Base-by-base conservation (phyloP, 768 basidiomycete species). In the Suillus subaureus region DNA sequence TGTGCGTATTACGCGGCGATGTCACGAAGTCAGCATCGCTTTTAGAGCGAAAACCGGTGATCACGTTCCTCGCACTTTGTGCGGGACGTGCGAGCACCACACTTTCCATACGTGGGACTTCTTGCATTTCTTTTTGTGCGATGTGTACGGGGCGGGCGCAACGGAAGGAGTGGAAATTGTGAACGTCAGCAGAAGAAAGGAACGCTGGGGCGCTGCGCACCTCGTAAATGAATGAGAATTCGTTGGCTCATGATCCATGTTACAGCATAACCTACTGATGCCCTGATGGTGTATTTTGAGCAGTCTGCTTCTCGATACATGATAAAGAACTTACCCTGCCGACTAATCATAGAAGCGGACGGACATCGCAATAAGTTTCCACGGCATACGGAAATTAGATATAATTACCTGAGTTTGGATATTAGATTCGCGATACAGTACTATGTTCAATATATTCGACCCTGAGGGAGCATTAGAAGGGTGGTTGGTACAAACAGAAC, bases 231-330 rank as follows among this genome's bases (percentile, higher is more conserved):
- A 58, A 87, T 81, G 60, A 89, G 73, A 62, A 89, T 79, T 64
- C 82, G 79, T 69, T 87, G 85, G 31, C 83, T 84, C 86, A 85
- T 86, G 71, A 88, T 87, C 85, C 85, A 88, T 40, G 83, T 85
- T 61, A 84, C 79, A 40, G 78, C 81, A 68, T 87, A 79, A 49
- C 71, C 80, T 21, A 78, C 69, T 18, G 77, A 70, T 28, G 73
- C 70, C 26, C 78, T 79, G 65, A 16, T 42, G 26, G 60, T 51
- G 16, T 15, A 9, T 23, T 57, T 23, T 61, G 56, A 37, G 62
- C 54, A 51, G 67, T 61, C 52, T 21, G 52, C 16, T 37, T n/a
- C 15, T 57, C 49, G 15, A n/a, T 33, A 65, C 28, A n/a, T 26
- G 2, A 21, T 31, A n/a, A 21, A 16, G 49, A 55, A 67, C 84